Evolutionary conservation across 176 grass and related monocot genomes (phyloP).

Genomic region (Themeda triandra): DNA sequence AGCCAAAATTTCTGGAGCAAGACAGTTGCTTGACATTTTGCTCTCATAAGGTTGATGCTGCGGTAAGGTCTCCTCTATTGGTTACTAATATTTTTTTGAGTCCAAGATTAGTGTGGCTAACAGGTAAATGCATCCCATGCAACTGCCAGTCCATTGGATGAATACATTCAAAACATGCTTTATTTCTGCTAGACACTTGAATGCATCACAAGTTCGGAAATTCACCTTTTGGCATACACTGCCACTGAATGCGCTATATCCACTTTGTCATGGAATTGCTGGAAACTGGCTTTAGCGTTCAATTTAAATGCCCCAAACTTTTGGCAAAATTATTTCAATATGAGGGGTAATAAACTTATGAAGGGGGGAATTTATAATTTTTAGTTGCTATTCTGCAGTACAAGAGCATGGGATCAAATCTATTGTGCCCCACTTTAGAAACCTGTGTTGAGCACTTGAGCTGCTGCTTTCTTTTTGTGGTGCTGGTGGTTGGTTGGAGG

Average conservation of each 20-base stretch:
- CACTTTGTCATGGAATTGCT: background rate
- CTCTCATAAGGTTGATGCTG: slow-evolving; percentile 67
- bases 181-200: background rate
- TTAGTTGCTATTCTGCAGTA: too few species aligned
- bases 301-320: background rate
- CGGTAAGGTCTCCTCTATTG: slow-evolving; percentile 42
- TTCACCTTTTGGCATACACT: background rate
- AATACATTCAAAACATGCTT: background rate
- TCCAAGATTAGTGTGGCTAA: background rate
- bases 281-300: background rate
- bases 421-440: background rate
- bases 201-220: background rate
- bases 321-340: background rate
- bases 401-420: too few species aligned
- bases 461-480: background rate
- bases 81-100: background rate
- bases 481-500: background rate
- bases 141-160: background rate
- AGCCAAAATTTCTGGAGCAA: slow-evolving; percentile 75
- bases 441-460: background rate
- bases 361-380: background rate
- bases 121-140: background rate
- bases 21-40: slow-evolving; percentile 80
- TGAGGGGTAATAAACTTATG: background rate
- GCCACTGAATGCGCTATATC: background rate